These are phyloP conservation scores for Botryotinia narcissicola DNA, from an alignment of 2,329 filamentous ascomycete species.

Conservation along the genomic window DNA sequence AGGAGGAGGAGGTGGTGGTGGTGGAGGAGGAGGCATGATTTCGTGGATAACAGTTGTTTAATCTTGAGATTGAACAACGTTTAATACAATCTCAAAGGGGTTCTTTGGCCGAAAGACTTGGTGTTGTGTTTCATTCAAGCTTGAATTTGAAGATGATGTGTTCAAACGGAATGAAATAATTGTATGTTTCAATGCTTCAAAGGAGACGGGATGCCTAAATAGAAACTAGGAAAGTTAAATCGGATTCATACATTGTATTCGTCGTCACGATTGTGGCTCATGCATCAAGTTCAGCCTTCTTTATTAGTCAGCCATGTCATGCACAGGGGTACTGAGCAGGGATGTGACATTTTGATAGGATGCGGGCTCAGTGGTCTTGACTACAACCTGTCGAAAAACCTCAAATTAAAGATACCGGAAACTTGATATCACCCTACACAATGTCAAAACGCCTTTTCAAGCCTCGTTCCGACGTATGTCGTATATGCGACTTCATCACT, in stretches of 20 bases:
- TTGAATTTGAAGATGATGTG: neutral
- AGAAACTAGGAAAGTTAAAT: conserved; percentile 18
- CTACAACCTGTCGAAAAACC: neutral
- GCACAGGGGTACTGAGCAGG: neutral
- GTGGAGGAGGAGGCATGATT: conserved; percentile 56
- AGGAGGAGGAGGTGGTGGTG: conserved; percentile 58
- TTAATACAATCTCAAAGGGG: neutral
- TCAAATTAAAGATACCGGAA: conserved; percentile 19
- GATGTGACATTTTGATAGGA: neutral
- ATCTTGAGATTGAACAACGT: neutral
- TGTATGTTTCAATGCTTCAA: neutral
- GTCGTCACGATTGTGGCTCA: conserved; percentile 25
- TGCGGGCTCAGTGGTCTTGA: neutral
- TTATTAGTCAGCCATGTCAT: conserved; percentile 13
- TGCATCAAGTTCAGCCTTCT: conserved; percentile 22
- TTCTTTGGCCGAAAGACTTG: neutral
- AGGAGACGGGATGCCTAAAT: conserved; percentile 14
- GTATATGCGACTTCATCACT: conserved; percentile 43
- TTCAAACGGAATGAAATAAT: neutral
- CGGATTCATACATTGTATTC: conserved; percentile 18
- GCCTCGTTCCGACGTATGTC: conserved; percentile 43
- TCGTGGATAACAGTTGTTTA: conserved; percentile 9
- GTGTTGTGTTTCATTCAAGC: neutral
- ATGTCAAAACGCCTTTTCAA: conserved; percentile 44
- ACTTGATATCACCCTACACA: conserved; percentile 22